Evolutionary conservation across 2,329 filamentous ascomycete genomes (phyloP).

Genomic region (Xylaria polymorpha): DNA sequence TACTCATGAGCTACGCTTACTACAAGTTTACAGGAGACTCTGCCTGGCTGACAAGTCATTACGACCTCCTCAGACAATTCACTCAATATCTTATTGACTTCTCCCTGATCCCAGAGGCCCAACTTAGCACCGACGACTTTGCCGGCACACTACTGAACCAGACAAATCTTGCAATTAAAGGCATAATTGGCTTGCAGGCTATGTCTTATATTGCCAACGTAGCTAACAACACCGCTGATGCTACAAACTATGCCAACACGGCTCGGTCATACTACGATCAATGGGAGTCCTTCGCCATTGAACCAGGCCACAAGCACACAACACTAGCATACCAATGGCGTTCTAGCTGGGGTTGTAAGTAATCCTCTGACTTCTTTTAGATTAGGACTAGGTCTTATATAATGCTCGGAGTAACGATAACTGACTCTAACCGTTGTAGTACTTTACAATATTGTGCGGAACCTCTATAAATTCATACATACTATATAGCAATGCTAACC

Average conservation of each 20-base stretch:
- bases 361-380: neutral
- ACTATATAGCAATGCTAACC: neutral
- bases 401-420: neutral
- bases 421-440: conserved; percentile 19
- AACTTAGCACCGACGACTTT: conserved; percentile 80
- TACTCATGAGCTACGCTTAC: conserved; percentile 72
- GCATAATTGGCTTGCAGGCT: conserved; percentile 81
- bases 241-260: conserved; percentile 68
- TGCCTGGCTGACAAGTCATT: conserved; percentile 60
- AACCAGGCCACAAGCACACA: conserved; percentile 44
- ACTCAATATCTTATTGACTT: conserved; percentile 77
- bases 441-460: conserved; percentile 33
- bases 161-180: conserved; percentile 81
- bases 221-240: conserved; percentile 66
- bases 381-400: neutral
- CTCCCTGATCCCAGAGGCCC: conserved; percentile 73
- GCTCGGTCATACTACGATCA: conserved; percentile 42
- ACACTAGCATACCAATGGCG: conserved; percentile 48
- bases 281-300: conserved; percentile 44
- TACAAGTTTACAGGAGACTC: conserved; percentile 48
- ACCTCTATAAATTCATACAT: neutral
- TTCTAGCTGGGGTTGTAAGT: conserved; percentile 40
- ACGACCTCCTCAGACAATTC: conserved; percentile 75
- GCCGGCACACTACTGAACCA: conserved; percentile 77
- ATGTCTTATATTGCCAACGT: conserved; percentile 71